Base-by-base conservation (phyloP, 2,329 filamentous ascomycete genomes). In the Myriosclerotinia scirpicola region DNA sequence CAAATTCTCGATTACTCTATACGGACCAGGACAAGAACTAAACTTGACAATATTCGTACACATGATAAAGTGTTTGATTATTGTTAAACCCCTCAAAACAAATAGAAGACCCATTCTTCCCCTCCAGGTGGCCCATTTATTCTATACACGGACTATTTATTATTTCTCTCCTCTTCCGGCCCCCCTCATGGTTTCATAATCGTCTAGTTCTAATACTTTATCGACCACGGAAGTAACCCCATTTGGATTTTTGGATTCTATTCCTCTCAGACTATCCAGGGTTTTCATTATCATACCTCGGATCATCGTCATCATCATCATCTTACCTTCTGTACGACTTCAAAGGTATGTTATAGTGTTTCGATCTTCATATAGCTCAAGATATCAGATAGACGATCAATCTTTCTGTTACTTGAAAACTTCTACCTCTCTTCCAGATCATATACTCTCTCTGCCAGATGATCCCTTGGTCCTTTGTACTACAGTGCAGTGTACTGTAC, bases 361-460 rank as follows among this genome's bases (percentile, higher is more conserved):
- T 59, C 56, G 11, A 48, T 48, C 17, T 59, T 59, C 56, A 59
- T 22, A 48, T 48, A 26, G 46, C 34, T 61, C 44, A 52, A 61
- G 44, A 38, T 17, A 34, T 59, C 40, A 59, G 55, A 59, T 59
- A 36, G 55, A 30, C 17, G 40, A 46, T 59, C 26, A 34, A 59
- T 52, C 42, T 52, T 61, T 38, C 58, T 52, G n/a, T 40, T 52
- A 38, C 44, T 38, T 40, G 58, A 52, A 30, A 52, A 61, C 44
- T 40, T 61, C 14, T 20, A 52, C 58, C 12, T 38, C 52, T 52
- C 52, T 46, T 56, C 52, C 61, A 48, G 26, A 48, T 30, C 36
- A 34, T 14, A 34, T 44, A n/a, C n/a, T 36, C 61, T 64, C 40
- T 14, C 6, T 17, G 5, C 20, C n/a, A 26, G 42, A 59, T 60